phyloP scores from a whole-genome alignment of 192 early-diverging fungal species.

The Phlyctochytrium planicorne region DNA sequence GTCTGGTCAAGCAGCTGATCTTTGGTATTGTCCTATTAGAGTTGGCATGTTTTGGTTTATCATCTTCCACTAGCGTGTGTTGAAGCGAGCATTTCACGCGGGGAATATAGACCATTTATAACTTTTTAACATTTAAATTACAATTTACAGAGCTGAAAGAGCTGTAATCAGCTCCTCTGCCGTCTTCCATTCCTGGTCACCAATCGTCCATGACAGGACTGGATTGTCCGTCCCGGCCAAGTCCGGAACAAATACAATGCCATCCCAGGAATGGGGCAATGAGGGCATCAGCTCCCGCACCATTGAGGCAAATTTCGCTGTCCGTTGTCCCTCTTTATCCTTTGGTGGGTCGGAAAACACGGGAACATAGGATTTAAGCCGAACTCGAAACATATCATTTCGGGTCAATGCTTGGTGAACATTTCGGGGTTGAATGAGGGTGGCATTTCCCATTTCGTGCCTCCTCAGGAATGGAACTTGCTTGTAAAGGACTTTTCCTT shows the following conservation, averaged over 20 bases:
- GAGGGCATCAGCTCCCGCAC: background rate
- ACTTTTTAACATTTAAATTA: background rate
- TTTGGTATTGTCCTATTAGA: no score
- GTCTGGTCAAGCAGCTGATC: no score
- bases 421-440: constrained; percentile 1
- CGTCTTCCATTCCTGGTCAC: background rate
- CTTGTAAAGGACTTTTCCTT: background rate
- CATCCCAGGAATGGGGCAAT: constrained; percentile 2
- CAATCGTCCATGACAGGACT: background rate
- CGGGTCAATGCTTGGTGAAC: background rate
- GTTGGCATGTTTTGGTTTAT: background rate
- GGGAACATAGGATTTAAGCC: background rate
- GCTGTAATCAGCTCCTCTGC: background rate
- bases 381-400: constrained; percentile 1
- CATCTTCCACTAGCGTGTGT: background rate
- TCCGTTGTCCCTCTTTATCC: background rate
- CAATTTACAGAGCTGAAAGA: background rate
- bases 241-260: constrained; percentile 4
- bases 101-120: background rate
- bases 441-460: background rate
- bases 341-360: background rate
- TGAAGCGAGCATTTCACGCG: background rate
- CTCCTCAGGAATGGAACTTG: background rate
- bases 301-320: background rate
- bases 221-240: background rate